A percentile compares a stretch with the other conserved stretches of the same genome.
These are phyloP conservation scores for Aspergillus viridinutans DNA, from an alignment of 2,329 filamentous ascomycete species.

Conservation along the genomic window DNA sequence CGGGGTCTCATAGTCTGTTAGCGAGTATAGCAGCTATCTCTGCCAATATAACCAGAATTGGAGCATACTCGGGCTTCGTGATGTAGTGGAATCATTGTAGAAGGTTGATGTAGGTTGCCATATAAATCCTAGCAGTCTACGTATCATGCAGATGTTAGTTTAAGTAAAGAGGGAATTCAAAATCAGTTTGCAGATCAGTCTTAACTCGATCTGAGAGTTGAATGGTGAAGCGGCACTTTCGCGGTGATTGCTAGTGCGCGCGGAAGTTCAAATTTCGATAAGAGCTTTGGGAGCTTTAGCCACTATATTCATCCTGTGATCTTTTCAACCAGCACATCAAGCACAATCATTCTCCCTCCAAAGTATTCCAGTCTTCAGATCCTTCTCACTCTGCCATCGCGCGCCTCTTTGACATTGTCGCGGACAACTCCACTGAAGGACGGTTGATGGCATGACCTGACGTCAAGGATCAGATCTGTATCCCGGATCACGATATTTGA, in stretches of 20 bases:
- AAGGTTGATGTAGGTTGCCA: not conserved
- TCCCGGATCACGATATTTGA: not conserved
- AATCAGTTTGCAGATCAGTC: not conserved
- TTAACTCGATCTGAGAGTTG: not conserved
- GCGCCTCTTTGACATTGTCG: not conserved
- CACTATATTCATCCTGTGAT: not conserved
- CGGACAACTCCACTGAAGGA: not conserved
- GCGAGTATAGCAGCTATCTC: constrained; percentile 19
- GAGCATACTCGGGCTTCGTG: constrained; percentile 3
- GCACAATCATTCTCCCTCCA: not conserved
- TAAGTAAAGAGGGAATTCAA: not conserved
- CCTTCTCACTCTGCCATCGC: not conserved
- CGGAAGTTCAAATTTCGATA: not conserved
- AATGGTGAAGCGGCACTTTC: not conserved
- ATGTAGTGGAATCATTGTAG: not conserved
- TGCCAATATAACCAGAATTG: constrained; percentile 16
- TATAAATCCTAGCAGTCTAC: not conserved
- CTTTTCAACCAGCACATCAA: not conserved
- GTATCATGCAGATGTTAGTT: not conserved
- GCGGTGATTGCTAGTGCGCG: not conserved
- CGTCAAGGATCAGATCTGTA: not conserved
- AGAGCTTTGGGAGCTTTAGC: not conserved
- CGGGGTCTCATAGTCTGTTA: constrained; percentile 22
- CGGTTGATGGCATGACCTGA: not conserved
- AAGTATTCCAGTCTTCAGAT: not conserved